Base-by-base conservation (phyloP, 305 asterid species). In the Ajuga reptans region DNA sequence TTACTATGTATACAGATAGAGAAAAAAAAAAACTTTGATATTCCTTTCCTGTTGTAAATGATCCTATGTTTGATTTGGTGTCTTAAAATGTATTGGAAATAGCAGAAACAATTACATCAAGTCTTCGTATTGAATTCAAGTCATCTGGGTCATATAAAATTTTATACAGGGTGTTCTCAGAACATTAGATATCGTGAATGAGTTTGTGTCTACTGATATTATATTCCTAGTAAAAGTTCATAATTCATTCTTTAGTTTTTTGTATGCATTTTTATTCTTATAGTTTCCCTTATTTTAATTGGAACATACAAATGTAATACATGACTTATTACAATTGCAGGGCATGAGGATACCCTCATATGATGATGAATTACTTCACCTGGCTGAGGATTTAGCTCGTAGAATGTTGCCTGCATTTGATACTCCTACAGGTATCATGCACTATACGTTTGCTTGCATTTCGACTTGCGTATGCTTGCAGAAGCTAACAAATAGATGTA, bases 401-500 rank as follows among this genome's bases (percentile, higher is more conserved):
- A 88, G 98, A 76, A 82, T 92, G 87, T 79, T 92, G 75, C 96
- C 98, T 76, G 97, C 98, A 39, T 92, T 92, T 80, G 98, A 92
- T 81, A 92, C 98, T 74, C 98, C 98, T 45, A 88, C 98, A n/a
- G n/a, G n/a, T n/a, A n/a, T n/a, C n/a, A n/a, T n/a, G n/a, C n/a
- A n/a, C n/a, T n/a, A n/a, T n/a, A n/a, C n/a, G n/a, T n/a, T 49
- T 5, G 16, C 50, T 50, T 46, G 11, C 53, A 74, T 45, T 53
- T 46, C 7, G 36, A 6, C 65, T 46, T 55, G 18, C 49, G 4
- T 62, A 52, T 64, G 45, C 68, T 37, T 21, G 29, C 43, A 55
- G 54, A 60, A 46, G 52, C 72, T 68, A 37, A 59, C 49, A 21
- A 59, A 49, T 16, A 68, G 46, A 2, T 15, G 61, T 36, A 27